Evolutionary conservation across 805 yeast genomes (phyloP), one percentile per base, ranked within the genome.

Genomic region (Saccharomycopsis schoenii): DNA sequence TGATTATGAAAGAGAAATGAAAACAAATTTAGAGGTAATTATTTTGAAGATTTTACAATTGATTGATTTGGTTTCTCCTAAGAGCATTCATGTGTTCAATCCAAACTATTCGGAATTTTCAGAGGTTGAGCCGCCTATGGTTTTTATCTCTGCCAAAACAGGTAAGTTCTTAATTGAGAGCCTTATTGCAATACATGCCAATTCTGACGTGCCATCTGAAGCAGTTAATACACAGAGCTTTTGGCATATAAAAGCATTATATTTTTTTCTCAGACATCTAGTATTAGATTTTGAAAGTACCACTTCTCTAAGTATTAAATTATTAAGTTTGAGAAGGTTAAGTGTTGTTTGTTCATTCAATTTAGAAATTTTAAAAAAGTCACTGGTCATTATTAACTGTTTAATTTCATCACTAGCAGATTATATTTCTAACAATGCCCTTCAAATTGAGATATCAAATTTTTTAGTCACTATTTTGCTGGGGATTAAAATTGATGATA

Each of bases 1-100:
- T 47, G 52, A 47, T n/a, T 47, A 47, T 21, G 52, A 21, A 21
- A 47, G 52, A 47, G 52, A 47, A 47, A 47, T 47, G n/a, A 6
- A 10, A 47, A 2, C 52, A 9, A 47, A 47, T 25, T 24, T 62
- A n/a, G 52, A 69, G 1, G 61, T 79, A 12, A 73, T 76, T 3
- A 67, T 77, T 0, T 66, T 68, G 41, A 76, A 77, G 43, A 65
- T 79, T 21, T 56, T 83, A 4, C 67, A 69, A 24, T 65, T 74
- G 24, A 73, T 77, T 15, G 83, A 82, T 62, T 69, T 76, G 19
- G 69, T 76, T 0, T 67, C 69, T 9, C 77, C 74, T 39, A 17
- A 51, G 0, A 37, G 39, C 25, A 34, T 57, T 12, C 37, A 24
- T 29, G 37, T 51, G 19, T 51, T 52, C n/a, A 39, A 17, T 24